These are phyloP conservation scores for Centaurea solstitialis DNA, from an alignment of 129 eudicot species.

Conservation along the genomic window DNA sequence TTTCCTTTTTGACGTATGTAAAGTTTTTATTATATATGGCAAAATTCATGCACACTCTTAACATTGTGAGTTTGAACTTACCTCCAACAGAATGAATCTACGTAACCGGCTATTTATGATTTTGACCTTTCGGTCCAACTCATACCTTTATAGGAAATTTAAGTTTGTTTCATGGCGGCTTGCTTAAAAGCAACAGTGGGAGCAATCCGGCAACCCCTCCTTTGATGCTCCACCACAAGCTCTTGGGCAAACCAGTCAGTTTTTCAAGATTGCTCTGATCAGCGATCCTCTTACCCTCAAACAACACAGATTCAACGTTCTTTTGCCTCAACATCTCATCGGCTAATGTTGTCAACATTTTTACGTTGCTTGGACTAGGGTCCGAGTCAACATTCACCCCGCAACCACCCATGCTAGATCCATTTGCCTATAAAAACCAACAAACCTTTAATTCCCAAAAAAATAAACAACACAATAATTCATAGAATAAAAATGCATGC, in stretches of 20 bases:
- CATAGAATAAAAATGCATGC: slow-evolving; percentile 6
- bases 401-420: slow-evolving; percentile 60
- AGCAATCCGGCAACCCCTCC: slow-evolving; percentile 96
- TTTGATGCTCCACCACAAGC: slow-evolving; percentile 92
- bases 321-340: slow-evolving; percentile 92
- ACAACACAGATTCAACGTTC: slow-evolving; percentile 82
- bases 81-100: too few relatives aligned
- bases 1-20: not conserved
- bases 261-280: slow-evolving; percentile 84
- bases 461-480: not conserved
- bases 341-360: slow-evolving; percentile 55
- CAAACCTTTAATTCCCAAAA: not conserved
- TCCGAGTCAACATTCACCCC: slow-evolving; percentile 71
- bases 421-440: slow-evolving; percentile 63
- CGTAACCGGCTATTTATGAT: too few relatives aligned
- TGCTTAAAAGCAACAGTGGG: slow-evolving; percentile 99
- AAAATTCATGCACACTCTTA: not conserved
- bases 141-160: slow-evolving; percentile 17
- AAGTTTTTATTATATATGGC: too few relatives aligned
- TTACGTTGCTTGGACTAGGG: slow-evolving; percentile 75
- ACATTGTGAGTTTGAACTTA: not conserved
- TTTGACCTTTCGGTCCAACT: not conserved
- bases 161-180: slow-evolving; percentile 40
- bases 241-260: slow-evolving; percentile 94
- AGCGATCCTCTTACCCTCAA: slow-evolving; percentile 75